A percentile compares a stretch with the other conserved stretches of the same genome.
Conservation (phyloP, 257 asterid species). For the Gentiana dahurica region DNA sequence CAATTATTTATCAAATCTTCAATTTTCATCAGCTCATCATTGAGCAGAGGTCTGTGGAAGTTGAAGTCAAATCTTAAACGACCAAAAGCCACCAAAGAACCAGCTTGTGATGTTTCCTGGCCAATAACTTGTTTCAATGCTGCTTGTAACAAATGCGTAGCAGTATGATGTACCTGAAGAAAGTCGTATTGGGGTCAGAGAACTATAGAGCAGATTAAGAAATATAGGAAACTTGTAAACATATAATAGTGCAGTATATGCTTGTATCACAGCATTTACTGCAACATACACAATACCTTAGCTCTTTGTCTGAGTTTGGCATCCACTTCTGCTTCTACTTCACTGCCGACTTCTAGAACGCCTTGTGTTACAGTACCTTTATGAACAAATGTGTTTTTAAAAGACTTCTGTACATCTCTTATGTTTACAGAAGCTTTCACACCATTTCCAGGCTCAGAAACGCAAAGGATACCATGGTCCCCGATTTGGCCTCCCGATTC, state of each 20-base stretch:
- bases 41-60: conserved; percentile 70
- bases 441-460: conserved; percentile 28
- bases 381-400: conserved; percentile 68
- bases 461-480: conserved; percentile 62
- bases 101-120: conserved; percentile 93
- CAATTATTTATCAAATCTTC: conserved; percentile 70
- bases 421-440: conserved; percentile 52
- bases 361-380: conserved; percentile 74
- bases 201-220: background rate
- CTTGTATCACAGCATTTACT: background rate
- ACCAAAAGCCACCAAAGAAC: conserved; percentile 86
- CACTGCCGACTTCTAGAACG: conserved; percentile 50
- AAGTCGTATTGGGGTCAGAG: conserved; percentile 7
- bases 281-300: conserved; percentile 35
- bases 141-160: conserved; percentile 92
- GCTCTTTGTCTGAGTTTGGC: conserved; percentile 78
- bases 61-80: conserved; percentile 92
- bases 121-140: conserved; percentile 88
- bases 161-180: conserved; percentile 85
- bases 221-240: background rate
- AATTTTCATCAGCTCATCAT: conserved; percentile 61
- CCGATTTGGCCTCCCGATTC: conserved; percentile 98
- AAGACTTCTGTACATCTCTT: conserved; percentile 70
- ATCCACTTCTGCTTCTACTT: conserved; percentile 87
- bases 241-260: background rate